Base-by-base conservation (phyloP, 305 asterid genomes). In the Fraxinus xanthoxyloides region DNA sequence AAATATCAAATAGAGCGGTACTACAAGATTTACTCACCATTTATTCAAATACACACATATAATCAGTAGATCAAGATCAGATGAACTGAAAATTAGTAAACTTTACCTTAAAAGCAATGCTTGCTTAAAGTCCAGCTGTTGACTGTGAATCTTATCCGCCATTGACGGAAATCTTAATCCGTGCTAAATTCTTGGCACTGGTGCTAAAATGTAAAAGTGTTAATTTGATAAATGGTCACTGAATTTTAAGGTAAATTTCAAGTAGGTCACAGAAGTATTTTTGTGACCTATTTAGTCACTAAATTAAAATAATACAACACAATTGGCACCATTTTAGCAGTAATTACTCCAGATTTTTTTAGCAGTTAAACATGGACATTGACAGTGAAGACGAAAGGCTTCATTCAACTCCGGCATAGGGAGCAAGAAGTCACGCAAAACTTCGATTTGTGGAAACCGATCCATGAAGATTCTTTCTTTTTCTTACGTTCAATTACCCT, bases 61-160 rank as follows among this genome's bases (percentile, higher is more conserved):
- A 59, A 48, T 4, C 28, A 7, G 72, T 35, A 76, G 75, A 87
- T 76, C 82, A 35, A 67, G 78, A 78, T 75, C 34, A 36, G 61
- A 75, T 40, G 77, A 87, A 82, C 84, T 77, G 26, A 30, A 56
- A 84, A 51, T 5, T 21, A 63, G 35, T 7, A 43, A 70, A 77
- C 3, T 51, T 59, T 75, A 86, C 90, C 87, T 48, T 34, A 69
- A 79, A 59, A 61, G 35, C 75, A 78, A 73, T 80, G 89, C 75
- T 46, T 21, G 70, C 51, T 80, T 79, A 81, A 81, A 80, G 72
- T 87, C 69, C 48, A 65, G 56, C 72, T 31, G 85, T 86, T 77
- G 89, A 86, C 88, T 75, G 76, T 76, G 72, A 88, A 86, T 87
- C 75, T 75, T 81, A 84, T 75, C 85, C 85, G 83, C 86, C 90